Conservation (phyloP, 108 stramenopile genomes). For the Nitzschia sp. region DNA sequence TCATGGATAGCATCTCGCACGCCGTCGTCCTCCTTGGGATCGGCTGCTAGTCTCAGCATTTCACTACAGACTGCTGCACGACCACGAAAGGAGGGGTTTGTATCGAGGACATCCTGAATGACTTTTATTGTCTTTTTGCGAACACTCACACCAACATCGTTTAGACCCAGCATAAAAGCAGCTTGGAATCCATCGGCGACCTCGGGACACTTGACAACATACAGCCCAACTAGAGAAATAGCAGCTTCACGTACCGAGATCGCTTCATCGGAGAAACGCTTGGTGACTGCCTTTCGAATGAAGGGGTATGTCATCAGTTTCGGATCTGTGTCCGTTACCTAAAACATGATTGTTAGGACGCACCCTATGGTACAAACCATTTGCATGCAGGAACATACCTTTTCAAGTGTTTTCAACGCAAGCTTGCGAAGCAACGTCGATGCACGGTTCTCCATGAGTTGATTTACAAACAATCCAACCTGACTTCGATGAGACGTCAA, state of each 20-base stretch:
- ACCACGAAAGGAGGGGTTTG: conserved; percentile 74
- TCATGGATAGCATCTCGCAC: conserved; percentile 90
- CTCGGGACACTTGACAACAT: conserved; percentile 74
- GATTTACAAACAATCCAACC: conserved; percentile 64
- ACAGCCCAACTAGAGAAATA: conserved; percentile 87
- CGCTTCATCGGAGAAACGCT: conserved; percentile 85
- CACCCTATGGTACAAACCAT: neutral
- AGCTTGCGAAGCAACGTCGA: conserved; percentile 71
- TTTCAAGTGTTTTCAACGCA: conserved; percentile 77
- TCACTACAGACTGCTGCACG: conserved; percentile 68
- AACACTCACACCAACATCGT: conserved; percentile 87
- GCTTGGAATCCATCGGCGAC: conserved; percentile 82
- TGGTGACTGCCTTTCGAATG: conserved; percentile 70
- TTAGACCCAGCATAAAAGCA: conserved; percentile 71
- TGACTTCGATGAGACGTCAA: conserved; percentile 57
- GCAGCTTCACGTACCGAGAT: conserved; percentile 93
- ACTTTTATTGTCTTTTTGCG: conserved; percentile 76
- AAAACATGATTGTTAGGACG: neutral
- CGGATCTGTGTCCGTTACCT: conserved; percentile 74
- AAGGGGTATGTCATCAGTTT: conserved; percentile 70
- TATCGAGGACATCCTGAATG: conserved; percentile 76
- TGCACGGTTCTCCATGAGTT: conserved; percentile 62
- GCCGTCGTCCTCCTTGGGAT: conserved; percentile 92
- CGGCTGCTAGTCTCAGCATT: conserved; percentile 76
- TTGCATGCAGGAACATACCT: conserved; percentile 28